Evolutionary conservation across 306 rosid genomes (phyloP).

Genomic region (Fragaria iinumae): DNA sequence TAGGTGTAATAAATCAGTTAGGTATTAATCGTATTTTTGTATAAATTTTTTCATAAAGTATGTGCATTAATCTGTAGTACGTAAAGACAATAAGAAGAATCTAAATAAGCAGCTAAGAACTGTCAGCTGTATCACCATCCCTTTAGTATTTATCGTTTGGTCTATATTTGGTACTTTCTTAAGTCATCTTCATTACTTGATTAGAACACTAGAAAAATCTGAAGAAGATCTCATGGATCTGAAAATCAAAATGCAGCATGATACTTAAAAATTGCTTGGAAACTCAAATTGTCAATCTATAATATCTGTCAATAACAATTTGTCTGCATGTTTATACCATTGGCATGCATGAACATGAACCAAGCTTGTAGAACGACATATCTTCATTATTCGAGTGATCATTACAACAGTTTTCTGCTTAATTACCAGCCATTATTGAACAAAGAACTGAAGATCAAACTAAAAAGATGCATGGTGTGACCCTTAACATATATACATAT

Average conservation of each 20-base stretch:
- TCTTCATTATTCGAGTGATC: not conserved
- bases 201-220: not conserved
- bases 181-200: not conserved
- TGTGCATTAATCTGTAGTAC: not conserved
- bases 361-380: not conserved
- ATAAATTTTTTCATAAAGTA: not conserved
- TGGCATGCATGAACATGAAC: not conserved
- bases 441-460: not conserved
- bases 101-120: not conserved
- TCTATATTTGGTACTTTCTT: not conserved
- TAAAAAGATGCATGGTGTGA: not conserved
- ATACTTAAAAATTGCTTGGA: not conserved
- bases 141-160: not conserved
- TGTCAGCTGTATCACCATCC: not conserved
- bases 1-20: not conserved
- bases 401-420: not conserved
- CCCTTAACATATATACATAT: not conserved
- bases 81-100: not conserved
- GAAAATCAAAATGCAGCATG: not conserved
- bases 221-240: not conserved
- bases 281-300: too few relatives aligned
- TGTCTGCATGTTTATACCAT: not conserved
- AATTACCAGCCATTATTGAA: slow-evolving; percentile 2
- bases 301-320: not conserved
- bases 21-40: too few relatives aligned